Evolutionary conservation across 371 early-diverging fungal species (phyloP).

Genomic region (Saksenaea vasiformis): DNA sequence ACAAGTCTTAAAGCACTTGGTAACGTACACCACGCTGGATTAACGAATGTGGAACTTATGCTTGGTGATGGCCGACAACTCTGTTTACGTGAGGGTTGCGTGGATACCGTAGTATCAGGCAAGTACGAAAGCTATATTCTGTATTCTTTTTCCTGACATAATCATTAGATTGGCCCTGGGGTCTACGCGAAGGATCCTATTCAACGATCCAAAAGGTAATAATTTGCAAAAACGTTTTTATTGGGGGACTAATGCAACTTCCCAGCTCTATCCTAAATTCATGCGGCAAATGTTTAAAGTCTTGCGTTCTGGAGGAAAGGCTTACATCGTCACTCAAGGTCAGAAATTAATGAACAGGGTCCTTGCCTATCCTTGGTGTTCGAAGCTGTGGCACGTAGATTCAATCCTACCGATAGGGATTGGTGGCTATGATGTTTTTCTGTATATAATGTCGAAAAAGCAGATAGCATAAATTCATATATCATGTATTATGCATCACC

Average conservation of each 20-base stretch:
- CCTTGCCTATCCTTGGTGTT: constrained; percentile 40
- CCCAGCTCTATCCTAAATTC: constrained; percentile 47
- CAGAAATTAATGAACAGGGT: constrained; percentile 39
- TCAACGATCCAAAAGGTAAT: constrained; percentile 38
- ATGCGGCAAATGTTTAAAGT: constrained; percentile 36
- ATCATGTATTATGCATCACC: no score
- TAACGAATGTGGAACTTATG: constrained; percentile 37
- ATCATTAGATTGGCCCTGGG: constrained; percentile 51
- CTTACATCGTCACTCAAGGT: constrained; percentile 50
- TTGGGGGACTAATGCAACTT: neutral
- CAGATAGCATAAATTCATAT: neutral
- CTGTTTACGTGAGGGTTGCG: constrained; percentile 26
- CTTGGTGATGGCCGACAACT: constrained; percentile 39
- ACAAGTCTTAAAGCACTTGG: constrained; percentile 36
- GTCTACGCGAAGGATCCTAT: constrained; percentile 40
- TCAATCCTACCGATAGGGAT: constrained; percentile 31
- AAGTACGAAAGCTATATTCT: neutral
- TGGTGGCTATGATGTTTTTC: constrained; percentile 40
- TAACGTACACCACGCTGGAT: constrained; percentile 27
- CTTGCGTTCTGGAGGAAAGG: constrained; percentile 33
- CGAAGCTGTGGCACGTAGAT: constrained; percentile 31
- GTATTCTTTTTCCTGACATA: neutral
- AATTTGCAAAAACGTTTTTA: neutral
- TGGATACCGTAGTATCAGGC: constrained; percentile 48
- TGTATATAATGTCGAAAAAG: constrained; percentile 35